Evolutionary conservation across 2,329 filamentous ascomycete species (phyloP).

Genomic region (Zymoseptoria pseudotritici): DNA sequence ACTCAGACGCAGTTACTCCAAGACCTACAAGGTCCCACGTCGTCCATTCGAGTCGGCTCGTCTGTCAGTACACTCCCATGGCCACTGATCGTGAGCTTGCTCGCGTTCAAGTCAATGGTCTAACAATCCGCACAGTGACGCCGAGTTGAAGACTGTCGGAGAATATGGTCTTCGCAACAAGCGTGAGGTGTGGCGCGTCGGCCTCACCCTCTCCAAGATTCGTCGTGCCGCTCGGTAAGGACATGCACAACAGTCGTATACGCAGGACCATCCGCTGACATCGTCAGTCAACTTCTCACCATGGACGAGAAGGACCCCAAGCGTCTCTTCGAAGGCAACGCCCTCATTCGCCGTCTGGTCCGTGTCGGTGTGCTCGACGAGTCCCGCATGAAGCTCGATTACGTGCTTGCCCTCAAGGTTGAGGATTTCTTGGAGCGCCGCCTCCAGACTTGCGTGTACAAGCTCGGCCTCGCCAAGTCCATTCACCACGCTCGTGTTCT

Average conservation of each 20-base stretch:
- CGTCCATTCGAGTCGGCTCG: slow-evolving; percentile 99
- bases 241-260: no score
- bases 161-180: slow-evolving; percentile 99
- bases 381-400: slow-evolving; percentile 99
- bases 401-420: slow-evolving; percentile 97
- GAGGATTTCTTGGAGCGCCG: slow-evolving; percentile 99
- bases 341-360: slow-evolving; percentile 98
- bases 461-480: slow-evolving; percentile 99
- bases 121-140: slow-evolving; percentile 73
- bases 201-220: slow-evolving; percentile 99
- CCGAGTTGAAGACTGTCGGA: slow-evolving; percentile 98
- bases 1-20: slow-evolving; percentile 68
- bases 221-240: slow-evolving; percentile 99
- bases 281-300: slow-evolving; percentile 88
- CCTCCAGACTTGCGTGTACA: slow-evolving; percentile 99
- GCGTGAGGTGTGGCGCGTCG: slow-evolving; percentile 99
- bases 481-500: slow-evolving; percentile 99
- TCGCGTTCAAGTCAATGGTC: slow-evolving; percentile 91
- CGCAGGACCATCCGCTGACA: slow-evolving; percentile 12
- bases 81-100: slow-evolving; percentile 98
- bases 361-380: slow-evolving; percentile 99
- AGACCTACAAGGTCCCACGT: slow-evolving; percentile 98
- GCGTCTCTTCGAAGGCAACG: slow-evolving; percentile 99
- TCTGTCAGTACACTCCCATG: slow-evolving; percentile 83
- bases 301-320: slow-evolving; percentile 99